Base-by-base conservation (phyloP, 805 yeast genomes). In the Kluyveromyces dobzhanskii region DNA sequence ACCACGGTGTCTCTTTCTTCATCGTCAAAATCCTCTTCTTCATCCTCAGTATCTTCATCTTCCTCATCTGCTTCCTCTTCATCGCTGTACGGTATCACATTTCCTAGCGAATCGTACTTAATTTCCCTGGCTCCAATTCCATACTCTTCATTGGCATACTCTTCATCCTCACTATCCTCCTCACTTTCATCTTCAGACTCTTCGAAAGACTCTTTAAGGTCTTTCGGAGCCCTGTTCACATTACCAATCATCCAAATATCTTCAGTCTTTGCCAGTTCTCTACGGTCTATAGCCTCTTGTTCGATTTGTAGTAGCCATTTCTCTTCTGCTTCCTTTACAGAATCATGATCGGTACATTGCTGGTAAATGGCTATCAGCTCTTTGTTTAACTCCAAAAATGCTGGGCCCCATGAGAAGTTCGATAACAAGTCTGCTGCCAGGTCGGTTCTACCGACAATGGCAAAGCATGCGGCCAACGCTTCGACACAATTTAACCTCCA, bases 401-500 rank as follows among this genome's bases (percentile, higher is more conserved):
- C 79, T n/a, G 75, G 73, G 2, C 98, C 98, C 95, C 97, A 92
- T 1, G 94, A 79, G 54, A 92, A 92, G 54, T 88, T 77, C 35
- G 76, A 70, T 45, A 92, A 62, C 13, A 90, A 69, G 44, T 75
- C 71, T 16, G 70, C 73, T 0, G 98, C 97, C 94, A 94, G 86
- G 47, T 88, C 97, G 32, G 66, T 65, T 47, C 78, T 88, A 0
- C 97, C 97, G 2, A 87, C 90, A 41, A 92, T 88, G 1, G 95
- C 95, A 55, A 92, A 82, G 53, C 96, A 86, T 0, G 98, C 97
- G 2, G 98, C 98, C 29, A 92, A 65, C 0, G 98, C 98, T 58
- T 92, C 98, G 4, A 86, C 98, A 61, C 98, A 92, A 61, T 92
- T 92, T 41, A 92, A 66, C 51, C 79, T 75, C 97, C 97, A 88